These are phyloP conservation scores for Selenicereus undatus DNA, from an alignment of 148 eudicot species.

Conservation along the genomic window DNA sequence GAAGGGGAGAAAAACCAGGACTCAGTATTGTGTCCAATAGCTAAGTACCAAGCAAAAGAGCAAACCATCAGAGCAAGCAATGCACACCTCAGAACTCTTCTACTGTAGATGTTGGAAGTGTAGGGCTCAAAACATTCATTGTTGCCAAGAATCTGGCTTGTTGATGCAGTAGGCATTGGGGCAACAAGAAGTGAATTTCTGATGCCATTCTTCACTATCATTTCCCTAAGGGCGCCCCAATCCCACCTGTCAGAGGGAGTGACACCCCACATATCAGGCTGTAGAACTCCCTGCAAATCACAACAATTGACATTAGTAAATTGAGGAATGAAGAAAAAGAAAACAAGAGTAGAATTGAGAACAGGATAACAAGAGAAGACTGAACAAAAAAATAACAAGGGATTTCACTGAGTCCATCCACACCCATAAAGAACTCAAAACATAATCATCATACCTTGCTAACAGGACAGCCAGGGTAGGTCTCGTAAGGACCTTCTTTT, in stretches of 20 bases:
- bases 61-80: neutral
- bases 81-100: conserved; percentile 83
- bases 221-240: conserved; percentile 66
- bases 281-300: conserved; percentile 67
- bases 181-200: conserved; percentile 96
- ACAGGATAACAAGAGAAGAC: neutral
- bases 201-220: conserved; percentile 67
- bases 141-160: conserved; percentile 96
- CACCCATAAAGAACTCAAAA: neutral
- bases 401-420: neutral
- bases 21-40: neutral
- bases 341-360: neutral
- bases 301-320: conserved; percentile 1
- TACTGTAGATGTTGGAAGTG: conserved; percentile 89
- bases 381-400: neutral
- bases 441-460: conserved; percentile 57
- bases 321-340: neutral
- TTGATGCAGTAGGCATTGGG: conserved; percentile 99
- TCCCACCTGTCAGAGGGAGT: conserved; percentile 85
- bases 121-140: conserved; percentile 99
- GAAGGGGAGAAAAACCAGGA: neutral
- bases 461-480: conserved; percentile 77
- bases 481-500: conserved; percentile 85
- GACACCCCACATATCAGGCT: conserved; percentile 98
- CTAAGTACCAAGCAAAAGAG: neutral